Percentiles rank a stretch among this genome's conserved stretches.
These are phyloP conservation scores for Syzygium aqueum DNA, from an alignment of 345 rosid genomes.

Conservation along the genomic window DNA sequence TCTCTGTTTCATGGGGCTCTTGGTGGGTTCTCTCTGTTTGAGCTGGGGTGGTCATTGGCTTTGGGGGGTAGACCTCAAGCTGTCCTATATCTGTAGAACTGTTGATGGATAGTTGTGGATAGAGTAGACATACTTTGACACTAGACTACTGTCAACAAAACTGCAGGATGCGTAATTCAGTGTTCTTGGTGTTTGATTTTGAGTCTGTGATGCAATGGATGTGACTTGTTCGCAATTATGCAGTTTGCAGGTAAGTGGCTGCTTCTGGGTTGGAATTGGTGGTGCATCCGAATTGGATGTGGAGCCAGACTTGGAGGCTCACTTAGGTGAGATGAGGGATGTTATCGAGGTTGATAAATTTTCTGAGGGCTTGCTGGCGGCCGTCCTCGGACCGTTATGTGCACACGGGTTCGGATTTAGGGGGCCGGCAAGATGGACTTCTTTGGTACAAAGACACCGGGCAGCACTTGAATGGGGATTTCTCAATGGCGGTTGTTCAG, in stretches of 20 bases:
- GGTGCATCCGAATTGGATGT: slow-evolving; percentile 10
- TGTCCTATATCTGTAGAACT: background rate
- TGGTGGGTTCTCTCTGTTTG: background rate
- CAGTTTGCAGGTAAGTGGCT: slow-evolving; percentile 8
- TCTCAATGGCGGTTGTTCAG: slow-evolving; percentile 96
- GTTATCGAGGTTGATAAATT: slow-evolving; percentile 80
- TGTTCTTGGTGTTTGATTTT: background rate
- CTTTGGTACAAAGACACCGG: slow-evolving; percentile 95
- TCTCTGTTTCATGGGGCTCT: background rate
- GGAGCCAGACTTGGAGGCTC: slow-evolving; percentile 38
- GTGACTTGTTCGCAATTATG: background rate
- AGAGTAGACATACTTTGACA: background rate
- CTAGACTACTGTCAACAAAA: background rate
- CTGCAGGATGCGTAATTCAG: background rate
- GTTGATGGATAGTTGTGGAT: background rate
- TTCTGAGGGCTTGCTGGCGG: slow-evolving; percentile 81
- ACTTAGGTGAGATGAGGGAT: slow-evolving; percentile 91
- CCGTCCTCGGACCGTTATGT: slow-evolving; percentile 42
- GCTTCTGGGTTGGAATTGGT: background rate
- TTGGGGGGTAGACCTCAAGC: background rate
- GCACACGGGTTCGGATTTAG: slow-evolving; percentile 44
- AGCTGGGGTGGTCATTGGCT: background rate
- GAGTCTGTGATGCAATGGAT: background rate
- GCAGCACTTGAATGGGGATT: slow-evolving; percentile 81
- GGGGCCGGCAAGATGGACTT: slow-evolving; percentile 82